phyloP scores from a whole-genome alignment of 441 rosid genomes.

The Syzygium malaccense region DNA sequence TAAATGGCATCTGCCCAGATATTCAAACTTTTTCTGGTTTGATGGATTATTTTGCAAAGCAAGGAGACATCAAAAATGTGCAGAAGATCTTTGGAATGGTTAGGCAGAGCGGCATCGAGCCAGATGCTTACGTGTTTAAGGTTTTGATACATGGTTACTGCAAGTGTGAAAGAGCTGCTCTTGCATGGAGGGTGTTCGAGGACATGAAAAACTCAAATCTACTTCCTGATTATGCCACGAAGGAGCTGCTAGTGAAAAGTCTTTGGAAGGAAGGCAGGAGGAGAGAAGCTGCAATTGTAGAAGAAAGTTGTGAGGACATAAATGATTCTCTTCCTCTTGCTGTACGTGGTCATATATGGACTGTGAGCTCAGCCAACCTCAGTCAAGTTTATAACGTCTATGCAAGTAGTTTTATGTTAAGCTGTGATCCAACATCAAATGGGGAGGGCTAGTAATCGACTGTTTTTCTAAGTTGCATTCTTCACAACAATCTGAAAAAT shows the following conservation, averaged over 20 bases:
- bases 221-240: slow-evolving; percentile 59
- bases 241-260: slow-evolving; percentile 75
- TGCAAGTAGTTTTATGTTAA: slow-evolving; percentile 29
- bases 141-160: slow-evolving; percentile 72
- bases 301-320: slow-evolving; percentile 48
- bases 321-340: slow-evolving; percentile 41
- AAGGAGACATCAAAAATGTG: slow-evolving; percentile 71
- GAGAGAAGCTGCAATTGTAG: slow-evolving; percentile 75
- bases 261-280: slow-evolving; percentile 93
- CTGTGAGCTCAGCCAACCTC: slow-evolving; percentile 64
- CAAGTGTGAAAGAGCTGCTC: slow-evolving; percentile 67
- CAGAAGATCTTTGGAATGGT: slow-evolving; percentile 64
- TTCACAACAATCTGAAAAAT: not conserved
- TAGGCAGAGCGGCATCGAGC: slow-evolving; percentile 61
- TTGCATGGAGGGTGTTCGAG: slow-evolving; percentile 71
- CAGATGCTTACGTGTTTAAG: slow-evolving; percentile 71
- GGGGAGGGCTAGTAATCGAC: not conserved
- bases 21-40: slow-evolving; percentile 83
- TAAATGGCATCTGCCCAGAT: slow-evolving; percentile 53
- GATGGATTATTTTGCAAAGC: slow-evolving; percentile 69
- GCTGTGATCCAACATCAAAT: not conserved
- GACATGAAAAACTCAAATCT: slow-evolving; percentile 59
- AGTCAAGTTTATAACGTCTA: slow-evolving; percentile 45
- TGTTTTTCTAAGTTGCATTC: not conserved
- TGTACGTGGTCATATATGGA: slow-evolving; percentile 72